A percentile compares a stretch with the other conserved stretches of the same genome.
phyloP scores from a whole-genome alignment of 148 eudicot species.

The Amaranthus cruentus region DNA sequence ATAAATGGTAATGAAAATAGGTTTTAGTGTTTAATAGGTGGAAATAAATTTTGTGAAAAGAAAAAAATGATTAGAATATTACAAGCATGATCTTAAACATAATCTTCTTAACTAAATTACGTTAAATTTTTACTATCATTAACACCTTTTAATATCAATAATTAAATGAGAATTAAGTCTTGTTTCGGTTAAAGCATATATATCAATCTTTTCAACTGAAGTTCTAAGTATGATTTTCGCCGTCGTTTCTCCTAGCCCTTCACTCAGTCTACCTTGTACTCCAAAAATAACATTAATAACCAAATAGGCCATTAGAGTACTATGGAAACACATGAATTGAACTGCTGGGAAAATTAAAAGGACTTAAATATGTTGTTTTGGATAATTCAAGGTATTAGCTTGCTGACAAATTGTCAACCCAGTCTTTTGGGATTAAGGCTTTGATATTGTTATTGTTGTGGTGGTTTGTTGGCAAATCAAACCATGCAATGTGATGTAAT shows the following conservation, averaged over 20 bases:
- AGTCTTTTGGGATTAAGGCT: background rate
- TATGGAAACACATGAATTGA: background rate
- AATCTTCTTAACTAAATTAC: no score
- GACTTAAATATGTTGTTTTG: background rate
- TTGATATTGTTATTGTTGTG: background rate
- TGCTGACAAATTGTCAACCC: no score
- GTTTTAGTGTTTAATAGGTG: background rate
- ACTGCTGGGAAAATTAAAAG: background rate
- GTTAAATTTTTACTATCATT: no score
- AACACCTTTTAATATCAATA: no score
- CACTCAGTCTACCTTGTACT: no score
- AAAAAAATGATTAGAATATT: no score
- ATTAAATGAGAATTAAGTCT: background rate
- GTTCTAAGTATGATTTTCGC: no score
- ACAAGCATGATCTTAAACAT: no score
- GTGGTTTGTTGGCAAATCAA: background rate
- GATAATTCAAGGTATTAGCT: background rate
- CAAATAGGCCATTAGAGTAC: background rate
- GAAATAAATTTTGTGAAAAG: background rate
- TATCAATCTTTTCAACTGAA: no score
- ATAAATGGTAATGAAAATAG: no score
- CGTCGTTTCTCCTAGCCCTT: no score
- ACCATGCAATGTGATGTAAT: background rate
- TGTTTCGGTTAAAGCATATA: no score
- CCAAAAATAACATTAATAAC: background rate